These are phyloP conservation scores for Podaxis sp. DNA, from an alignment of 768 basidiomycete species.

Conservation along the genomic window DNA sequence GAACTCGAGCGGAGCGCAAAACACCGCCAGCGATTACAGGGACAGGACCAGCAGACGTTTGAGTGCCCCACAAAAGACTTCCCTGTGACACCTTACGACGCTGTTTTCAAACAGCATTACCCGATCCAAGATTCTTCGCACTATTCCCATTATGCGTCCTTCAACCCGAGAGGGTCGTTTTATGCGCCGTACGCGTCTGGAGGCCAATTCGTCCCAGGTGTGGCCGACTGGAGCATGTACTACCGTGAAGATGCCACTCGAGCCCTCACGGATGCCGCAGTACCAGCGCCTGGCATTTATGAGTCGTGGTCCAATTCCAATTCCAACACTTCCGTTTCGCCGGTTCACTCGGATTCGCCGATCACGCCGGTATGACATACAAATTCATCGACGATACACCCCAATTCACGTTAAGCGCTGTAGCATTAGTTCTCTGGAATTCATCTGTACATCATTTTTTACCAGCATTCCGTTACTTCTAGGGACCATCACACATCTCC, in stretches of 20 bases:
- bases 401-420: slow-evolving; percentile 9
- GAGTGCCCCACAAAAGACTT: slow-evolving; percentile 6
- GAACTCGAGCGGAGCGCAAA: neutral
- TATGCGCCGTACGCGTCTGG: neutral
- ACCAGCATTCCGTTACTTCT: neutral
- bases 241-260: neutral
- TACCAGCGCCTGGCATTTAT: neutral
- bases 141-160: neutral
- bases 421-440: slow-evolving; percentile 12
- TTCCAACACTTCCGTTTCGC: slow-evolving; percentile 5
- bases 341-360: slow-evolving; percentile 12
- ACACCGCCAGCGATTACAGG: neutral
- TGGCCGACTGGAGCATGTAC: slow-evolving; percentile 2
- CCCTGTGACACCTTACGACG: neutral
- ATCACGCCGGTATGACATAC: slow-evolving; percentile 12
- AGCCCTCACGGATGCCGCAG: neutral
- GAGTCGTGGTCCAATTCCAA: slow-evolving; percentile 10
- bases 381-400: neutral
- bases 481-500: slow-evolving; percentile 8
- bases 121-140: neutral
- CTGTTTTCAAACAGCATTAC: neutral
- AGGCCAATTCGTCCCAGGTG: neutral
- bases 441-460: slow-evolving; percentile 3
- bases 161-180: neutral
- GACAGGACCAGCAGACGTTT: neutral